phyloP scores from a whole-genome alignment of 2,329 filamentous ascomycete species.

The Monilinia fructicola region DNA sequence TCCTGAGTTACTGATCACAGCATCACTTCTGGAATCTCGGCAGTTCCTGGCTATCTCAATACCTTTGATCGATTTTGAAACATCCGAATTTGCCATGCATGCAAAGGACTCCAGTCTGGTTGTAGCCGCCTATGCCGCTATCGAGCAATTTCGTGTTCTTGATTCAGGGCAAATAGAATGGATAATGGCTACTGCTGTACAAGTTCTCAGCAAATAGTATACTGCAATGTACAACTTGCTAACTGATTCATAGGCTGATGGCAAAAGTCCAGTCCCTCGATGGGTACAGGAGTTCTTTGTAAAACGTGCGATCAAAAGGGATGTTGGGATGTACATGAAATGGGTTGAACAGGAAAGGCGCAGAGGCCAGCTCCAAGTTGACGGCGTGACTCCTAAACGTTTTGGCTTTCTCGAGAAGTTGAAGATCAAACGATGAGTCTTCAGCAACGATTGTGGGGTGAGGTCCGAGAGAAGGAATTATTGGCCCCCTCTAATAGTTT shows the following conservation, averaged over 20 bases:
- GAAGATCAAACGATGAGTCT: not conserved
- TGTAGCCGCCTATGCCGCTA: conserved; percentile 60
- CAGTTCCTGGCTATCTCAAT: conserved; percentile 60
- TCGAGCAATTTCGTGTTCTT: conserved; percentile 55
- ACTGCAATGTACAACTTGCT: not conserved
- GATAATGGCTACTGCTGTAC: conserved; percentile 73
- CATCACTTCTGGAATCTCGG: conserved; percentile 41
- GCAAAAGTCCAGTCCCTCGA: conserved; percentile 63
- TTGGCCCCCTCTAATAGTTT: not conserved
- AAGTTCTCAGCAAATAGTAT: not conserved
- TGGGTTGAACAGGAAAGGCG: conserved; percentile 52
- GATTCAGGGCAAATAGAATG: conserved; percentile 57
- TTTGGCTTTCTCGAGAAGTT: too few relatives aligned
- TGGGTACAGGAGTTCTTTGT: conserved; percentile 65
- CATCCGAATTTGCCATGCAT: conserved; percentile 38
- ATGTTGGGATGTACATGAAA: conserved; percentile 65
- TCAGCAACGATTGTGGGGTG: conserved; percentile 3
- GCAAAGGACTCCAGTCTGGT: conserved; percentile 50
- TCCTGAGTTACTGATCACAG: conserved; percentile 62
- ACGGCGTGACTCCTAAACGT: not conserved
- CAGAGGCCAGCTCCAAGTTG: not conserved
- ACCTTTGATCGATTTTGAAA: conserved; percentile 48
- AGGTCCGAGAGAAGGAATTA: not conserved
- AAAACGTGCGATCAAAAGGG: conserved; percentile 64
- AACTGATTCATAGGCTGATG: conserved; percentile 47